Conservation (phyloP, 2,329 filamentous ascomycete genomes). For the Hymenoscyphus linearis region DNA sequence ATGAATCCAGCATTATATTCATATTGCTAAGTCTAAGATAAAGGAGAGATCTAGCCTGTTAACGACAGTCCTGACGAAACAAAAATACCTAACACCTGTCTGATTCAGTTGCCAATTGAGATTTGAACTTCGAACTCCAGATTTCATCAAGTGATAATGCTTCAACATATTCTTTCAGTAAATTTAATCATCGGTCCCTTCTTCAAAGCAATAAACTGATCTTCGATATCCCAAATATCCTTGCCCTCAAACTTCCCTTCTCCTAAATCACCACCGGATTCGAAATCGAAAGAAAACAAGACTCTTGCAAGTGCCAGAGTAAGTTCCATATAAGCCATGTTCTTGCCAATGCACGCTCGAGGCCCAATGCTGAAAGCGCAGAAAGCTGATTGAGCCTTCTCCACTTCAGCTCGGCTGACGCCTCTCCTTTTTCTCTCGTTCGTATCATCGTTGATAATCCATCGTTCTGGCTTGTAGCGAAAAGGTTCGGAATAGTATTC, state of each 20-base stretch:
- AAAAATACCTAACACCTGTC: too few relatives aligned
- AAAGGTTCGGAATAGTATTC: conserved; percentile 39
- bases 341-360: conserved; percentile 26
- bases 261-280: not conserved
- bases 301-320: conserved; percentile 22
- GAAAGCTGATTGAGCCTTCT: conserved; percentile 9
- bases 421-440: not conserved
- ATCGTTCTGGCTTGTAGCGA: conserved; percentile 40
- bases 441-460: conserved; percentile 30
- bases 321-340: conserved; percentile 27
- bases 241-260: not conserved
- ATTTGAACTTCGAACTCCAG: too few relatives aligned
- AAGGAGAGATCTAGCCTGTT: too few relatives aligned
- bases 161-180: not conserved
- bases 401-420: not conserved
- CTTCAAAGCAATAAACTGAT: not conserved
- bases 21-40: too few relatives aligned
- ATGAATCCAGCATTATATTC: too few relatives aligned
- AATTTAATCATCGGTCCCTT: not conserved
- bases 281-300: conserved; percentile 16
- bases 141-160: not conserved
- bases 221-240: not conserved
- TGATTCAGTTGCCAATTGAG: too few relatives aligned
- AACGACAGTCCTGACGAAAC: too few relatives aligned
- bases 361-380: conserved; percentile 27